These are phyloP conservation scores for Helotiales sp. DNA, from an alignment of 2,329 filamentous ascomycete genomes.

Conservation along the genomic window DNA sequence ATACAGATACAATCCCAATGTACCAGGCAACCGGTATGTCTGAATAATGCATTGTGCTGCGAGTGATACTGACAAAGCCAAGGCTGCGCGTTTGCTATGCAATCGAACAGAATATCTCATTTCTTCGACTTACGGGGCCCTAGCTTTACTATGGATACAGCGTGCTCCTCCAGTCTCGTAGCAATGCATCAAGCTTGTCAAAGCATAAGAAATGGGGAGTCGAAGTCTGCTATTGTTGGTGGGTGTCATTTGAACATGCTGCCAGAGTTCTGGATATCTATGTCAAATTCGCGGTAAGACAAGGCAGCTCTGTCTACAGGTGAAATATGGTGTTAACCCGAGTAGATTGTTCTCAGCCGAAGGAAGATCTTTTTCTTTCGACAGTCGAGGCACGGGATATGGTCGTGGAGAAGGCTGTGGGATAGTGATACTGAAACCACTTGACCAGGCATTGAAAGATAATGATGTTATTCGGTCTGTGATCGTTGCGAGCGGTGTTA, in stretches of 20 bases:
- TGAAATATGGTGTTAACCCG: too few species aligned
- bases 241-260: too few species aligned
- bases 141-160: conserved; percentile 46
- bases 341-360: too few species aligned
- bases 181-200: conserved; percentile 32
- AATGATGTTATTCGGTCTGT: conserved; percentile 34
- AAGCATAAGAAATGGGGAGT: conserved; percentile 6
- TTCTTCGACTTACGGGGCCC: conserved; percentile 43
- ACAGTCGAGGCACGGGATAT: conserved; percentile 39
- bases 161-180: conserved; percentile 46
- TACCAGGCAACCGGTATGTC: not conserved
- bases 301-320: too few species aligned
- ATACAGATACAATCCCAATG: not conserved
- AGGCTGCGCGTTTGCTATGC: conserved; percentile 10
- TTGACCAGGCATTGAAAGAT: conserved; percentile 23
- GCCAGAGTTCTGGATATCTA: too few species aligned
- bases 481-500: conserved; percentile 43
- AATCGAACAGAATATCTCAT: conserved; percentile 10
- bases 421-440: conserved; percentile 18
- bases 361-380: conserved; percentile 10
- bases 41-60: not conserved
- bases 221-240: too few species aligned
- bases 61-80: not conserved
- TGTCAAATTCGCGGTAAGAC: too few species aligned
- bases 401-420: conserved; percentile 44